These are phyloP conservation scores for Serendipita sp. DNA, from an alignment of 768 basidiomycete genomes.

Conservation along the genomic window DNA sequence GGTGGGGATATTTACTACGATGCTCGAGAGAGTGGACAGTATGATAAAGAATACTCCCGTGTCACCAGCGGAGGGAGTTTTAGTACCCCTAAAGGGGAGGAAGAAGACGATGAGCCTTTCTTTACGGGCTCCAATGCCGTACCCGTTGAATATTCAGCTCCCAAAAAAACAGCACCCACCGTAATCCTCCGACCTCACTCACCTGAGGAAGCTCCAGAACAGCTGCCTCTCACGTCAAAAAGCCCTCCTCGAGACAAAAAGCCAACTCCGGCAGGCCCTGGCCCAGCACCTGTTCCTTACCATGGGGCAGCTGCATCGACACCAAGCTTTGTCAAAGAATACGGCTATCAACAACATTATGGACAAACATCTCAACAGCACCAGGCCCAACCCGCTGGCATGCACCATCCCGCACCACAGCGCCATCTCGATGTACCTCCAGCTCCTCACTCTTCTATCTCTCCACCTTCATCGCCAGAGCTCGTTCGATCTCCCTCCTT, in stretches of 20 bases:
- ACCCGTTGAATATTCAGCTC: neutral
- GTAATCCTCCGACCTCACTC: neutral
- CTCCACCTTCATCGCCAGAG: constrained; percentile 9
- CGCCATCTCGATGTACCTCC: constrained; percentile 28
- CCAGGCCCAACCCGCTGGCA: constrained; percentile 18
- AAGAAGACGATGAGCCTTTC: constrained; percentile 27
- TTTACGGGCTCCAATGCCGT: neutral
- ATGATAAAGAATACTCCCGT: constrained; percentile 13
- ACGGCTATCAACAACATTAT: neutral
- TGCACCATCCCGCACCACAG: constrained; percentile 56
- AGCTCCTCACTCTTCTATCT: constrained; percentile 16
- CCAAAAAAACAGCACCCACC: neutral
- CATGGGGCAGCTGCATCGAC: neutral
- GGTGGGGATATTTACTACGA: neutral
- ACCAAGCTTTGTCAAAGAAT: constrained; percentile 1
- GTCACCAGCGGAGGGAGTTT: neutral
- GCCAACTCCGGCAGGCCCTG: neutral
- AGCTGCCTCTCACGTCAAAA: neutral
- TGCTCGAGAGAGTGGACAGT: constrained; percentile 6
- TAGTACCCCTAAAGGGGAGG: constrained; percentile 15
- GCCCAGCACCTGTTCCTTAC: neutral
- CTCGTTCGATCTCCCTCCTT: constrained; percentile 13
- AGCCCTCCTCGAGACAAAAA: neutral
- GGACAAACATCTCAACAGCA: neutral
- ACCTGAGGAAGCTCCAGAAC: neutral